Percentiles rank a stretch among this genome's conserved stretches.
phyloP scores from a whole-genome alignment of 2,329 filamentous ascomycete genomes.

The Thielaviopsis ethacetica region DNA sequence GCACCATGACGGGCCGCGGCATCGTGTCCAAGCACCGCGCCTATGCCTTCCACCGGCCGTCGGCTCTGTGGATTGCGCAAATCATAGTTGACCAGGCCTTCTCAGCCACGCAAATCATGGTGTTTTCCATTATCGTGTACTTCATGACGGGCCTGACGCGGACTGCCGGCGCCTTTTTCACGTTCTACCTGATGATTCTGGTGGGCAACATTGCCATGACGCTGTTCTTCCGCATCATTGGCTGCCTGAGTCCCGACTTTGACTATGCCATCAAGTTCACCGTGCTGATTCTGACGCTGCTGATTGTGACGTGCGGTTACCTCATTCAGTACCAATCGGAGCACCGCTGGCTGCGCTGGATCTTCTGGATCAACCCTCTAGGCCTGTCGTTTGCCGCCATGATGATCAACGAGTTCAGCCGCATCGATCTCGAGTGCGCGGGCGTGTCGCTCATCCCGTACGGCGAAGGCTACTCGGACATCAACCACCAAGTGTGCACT shows the following conservation, averaged over 20 bases:
- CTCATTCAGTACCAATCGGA: slow-evolving; percentile 63
- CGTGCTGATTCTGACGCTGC: slow-evolving; percentile 63
- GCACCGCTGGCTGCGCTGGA: slow-evolving; percentile 65
- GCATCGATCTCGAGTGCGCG: slow-evolving; percentile 52
- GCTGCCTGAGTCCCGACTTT: slow-evolving; percentile 62
- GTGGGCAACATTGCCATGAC: slow-evolving; percentile 58
- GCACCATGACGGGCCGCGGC: slow-evolving; percentile 57
- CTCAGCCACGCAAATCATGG: slow-evolving; percentile 49
- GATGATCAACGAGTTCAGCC: slow-evolving; percentile 76
- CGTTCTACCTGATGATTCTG: slow-evolving; percentile 55
- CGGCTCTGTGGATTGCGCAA: slow-evolving; percentile 68
- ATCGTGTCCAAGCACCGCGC: slow-evolving; percentile 75
- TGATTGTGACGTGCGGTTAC: slow-evolving; percentile 68
- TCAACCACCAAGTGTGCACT: slow-evolving; percentile 67
- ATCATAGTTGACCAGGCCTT: slow-evolving; percentile 67
- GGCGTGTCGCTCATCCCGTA: slow-evolving; percentile 52
- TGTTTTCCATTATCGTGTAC: slow-evolving; percentile 63
- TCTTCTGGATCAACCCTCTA: slow-evolving; percentile 61
- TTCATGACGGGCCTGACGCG: slow-evolving; percentile 57
- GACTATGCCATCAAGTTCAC: slow-evolving; percentile 76
- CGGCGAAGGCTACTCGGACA: slow-evolving; percentile 52
- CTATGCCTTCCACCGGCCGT: slow-evolving; percentile 70
- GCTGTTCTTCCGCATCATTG: slow-evolving; percentile 60
- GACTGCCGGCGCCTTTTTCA: slow-evolving; percentile 65
- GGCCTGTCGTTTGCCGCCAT: slow-evolving; percentile 60